Evolutionary conservation across 768 basidiomycete genomes (phyloP).

Genomic region (Lyophyllum atratum): DNA sequence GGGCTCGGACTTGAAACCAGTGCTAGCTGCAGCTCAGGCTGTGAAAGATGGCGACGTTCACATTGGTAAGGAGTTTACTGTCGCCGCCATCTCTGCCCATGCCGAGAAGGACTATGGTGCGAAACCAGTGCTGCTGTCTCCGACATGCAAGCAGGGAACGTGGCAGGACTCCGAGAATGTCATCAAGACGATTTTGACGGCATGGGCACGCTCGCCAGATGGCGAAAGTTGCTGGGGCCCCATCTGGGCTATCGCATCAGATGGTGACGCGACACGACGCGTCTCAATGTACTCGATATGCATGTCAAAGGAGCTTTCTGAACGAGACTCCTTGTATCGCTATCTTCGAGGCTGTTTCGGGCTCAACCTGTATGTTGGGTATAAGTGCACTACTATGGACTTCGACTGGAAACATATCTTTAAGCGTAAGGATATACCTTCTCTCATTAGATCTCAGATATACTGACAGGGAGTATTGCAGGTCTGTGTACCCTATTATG

Average conservation of each 20-base stretch:
- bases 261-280: slow-evolving; percentile 21
- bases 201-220: slow-evolving; percentile 22
- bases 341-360: slow-evolving; percentile 12
- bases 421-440: slow-evolving; percentile 14
- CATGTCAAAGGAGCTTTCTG: slow-evolving; percentile 16
- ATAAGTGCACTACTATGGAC: slow-evolving; percentile 18
- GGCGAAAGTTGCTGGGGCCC: slow-evolving; percentile 21
- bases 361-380: slow-evolving; percentile 18
- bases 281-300: slow-evolving; percentile 24
- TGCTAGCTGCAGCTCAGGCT: slow-evolving; percentile 16
- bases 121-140: slow-evolving; percentile 18
- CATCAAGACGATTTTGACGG: slow-evolving; percentile 18
- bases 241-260: slow-evolving; percentile 18
- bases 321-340: slow-evolving; percentile 13
- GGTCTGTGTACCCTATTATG: slow-evolving; percentile 25
- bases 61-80: slow-evolving; percentile 28
- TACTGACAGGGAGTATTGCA: slow-evolving; percentile 12
- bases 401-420: slow-evolving; percentile 22
- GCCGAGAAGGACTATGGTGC: slow-evolving; percentile 20
- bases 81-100: slow-evolving; percentile 24
- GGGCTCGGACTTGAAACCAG: slow-evolving; percentile 17
- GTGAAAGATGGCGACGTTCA: slow-evolving; percentile 22
- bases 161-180: slow-evolving; percentile 9
- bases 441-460: background rate
- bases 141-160: slow-evolving; percentile 22